Evolutionary conservation across 805 yeast genomes (phyloP), one percentile per base, ranked within the genome.

Genomic region (Suhomyces pyralidae): DNA sequence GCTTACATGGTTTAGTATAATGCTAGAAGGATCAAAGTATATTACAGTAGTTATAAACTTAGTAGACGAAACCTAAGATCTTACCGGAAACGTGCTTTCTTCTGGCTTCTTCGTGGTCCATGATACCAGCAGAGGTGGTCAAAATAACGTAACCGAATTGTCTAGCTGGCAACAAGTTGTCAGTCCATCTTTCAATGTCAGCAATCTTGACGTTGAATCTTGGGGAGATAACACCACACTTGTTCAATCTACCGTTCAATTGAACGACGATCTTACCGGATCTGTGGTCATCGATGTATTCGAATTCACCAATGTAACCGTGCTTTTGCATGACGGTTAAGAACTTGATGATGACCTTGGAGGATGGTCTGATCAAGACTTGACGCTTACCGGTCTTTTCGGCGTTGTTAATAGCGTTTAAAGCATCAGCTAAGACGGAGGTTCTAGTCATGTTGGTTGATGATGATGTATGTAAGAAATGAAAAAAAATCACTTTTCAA

Each of bases 81-180:
- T 92, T 92, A 80, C 98, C 98, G 68, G 97, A 90, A 69, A 92
- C 97, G 83, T 92, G 97, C 89, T 92, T 93, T 86, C 97, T 88
- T 87, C 96, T 90, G 73, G 98, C 98, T 84, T 92, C 97, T 85
- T 93, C 97, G 84, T 92, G 98, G 86, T 93, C 97, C 96, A 92
- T 91, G 72, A 92, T 92, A 83, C 98, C 98, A 70, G 97, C 97
- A 70, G 97, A 93, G 69, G 98, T 92, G 81, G 98, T 93, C 77
- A 92, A 85, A 80, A 92, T 89, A 74, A 92, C 92, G 87, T 79
- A 91, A 82, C 98, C 98, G 74, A 92, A 93, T 82, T 92, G 98
- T 88, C 98, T 90, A 65, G 98, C 96, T 78, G 98, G 98, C 74
- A 92, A 84, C 76, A 92, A 86, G 89, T 92, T 90, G 79, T 86